phyloP scores from a whole-genome alignment of 2,329 filamentous ascomycete species.

The Didymosphaeria variabile region DNA sequence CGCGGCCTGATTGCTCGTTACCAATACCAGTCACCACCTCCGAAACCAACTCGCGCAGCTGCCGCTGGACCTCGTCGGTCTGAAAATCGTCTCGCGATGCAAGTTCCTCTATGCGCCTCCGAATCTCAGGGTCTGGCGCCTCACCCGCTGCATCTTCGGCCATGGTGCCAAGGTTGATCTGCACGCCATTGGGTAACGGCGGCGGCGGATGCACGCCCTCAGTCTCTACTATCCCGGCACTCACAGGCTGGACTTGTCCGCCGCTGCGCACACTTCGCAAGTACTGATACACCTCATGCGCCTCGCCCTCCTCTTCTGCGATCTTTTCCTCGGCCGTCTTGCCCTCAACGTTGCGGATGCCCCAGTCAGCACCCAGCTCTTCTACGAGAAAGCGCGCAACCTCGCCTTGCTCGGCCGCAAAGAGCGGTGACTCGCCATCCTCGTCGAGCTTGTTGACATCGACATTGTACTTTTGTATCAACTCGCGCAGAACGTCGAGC shows the following conservation, averaged over 20 bases:
- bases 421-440: constrained; percentile 93
- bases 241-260: constrained; percentile 32
- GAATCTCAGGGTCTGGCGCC: constrained; percentile 82
- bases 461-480: constrained; percentile 80
- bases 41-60: constrained; percentile 79
- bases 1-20: constrained; percentile 66
- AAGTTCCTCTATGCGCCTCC: constrained; percentile 86
- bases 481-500: constrained; percentile 75
- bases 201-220: constrained; percentile 58
- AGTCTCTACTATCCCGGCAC: constrained; percentile 28
- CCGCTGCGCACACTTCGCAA: constrained; percentile 55
- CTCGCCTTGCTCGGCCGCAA: constrained; percentile 83
- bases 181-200: constrained; percentile 77
- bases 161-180: constrained; percentile 80
- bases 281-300: constrained; percentile 77
- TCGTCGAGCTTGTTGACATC: constrained; percentile 85
- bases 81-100: constrained; percentile 85
- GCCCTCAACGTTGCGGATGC: constrained; percentile 74
- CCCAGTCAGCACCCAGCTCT: constrained; percentile 76
- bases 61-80: constrained; percentile 78
- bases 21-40: constrained; percentile 78
- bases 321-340: constrained; percentile 85
- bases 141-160: constrained; percentile 62
- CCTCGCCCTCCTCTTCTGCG: constrained; percentile 76
- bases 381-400: constrained; percentile 83